These are phyloP conservation scores for Apophysomyces trapeziformis DNA, from an alignment of 371 early-diverging fungal species.

Conservation along the genomic window DNA sequence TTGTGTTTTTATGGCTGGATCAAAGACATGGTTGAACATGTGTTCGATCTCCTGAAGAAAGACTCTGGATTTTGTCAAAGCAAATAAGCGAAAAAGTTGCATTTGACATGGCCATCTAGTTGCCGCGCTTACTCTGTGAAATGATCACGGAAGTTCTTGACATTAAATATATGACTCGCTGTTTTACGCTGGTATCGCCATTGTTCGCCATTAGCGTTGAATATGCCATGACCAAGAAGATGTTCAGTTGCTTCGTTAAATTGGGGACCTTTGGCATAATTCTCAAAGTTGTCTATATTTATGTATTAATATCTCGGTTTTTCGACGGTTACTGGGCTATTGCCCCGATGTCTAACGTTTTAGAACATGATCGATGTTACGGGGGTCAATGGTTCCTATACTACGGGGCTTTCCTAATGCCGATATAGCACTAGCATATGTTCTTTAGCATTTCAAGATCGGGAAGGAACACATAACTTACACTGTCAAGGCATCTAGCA, in stretches of 20 bases:
- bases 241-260: slow-evolving; percentile 36
- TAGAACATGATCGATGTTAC: too few relatives aligned
- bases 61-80: slow-evolving; percentile 19
- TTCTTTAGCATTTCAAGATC: too few relatives aligned
- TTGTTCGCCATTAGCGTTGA: slow-evolving; percentile 62
- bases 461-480: too few relatives aligned
- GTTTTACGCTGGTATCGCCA: slow-evolving; percentile 69
- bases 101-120: neutral
- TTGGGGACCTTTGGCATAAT: slow-evolving; percentile 52
- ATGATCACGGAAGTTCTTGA: slow-evolving; percentile 64
- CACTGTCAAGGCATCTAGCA: too few relatives aligned
- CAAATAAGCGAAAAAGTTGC: neutral
- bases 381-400: too few relatives aligned
- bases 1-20: slow-evolving; percentile 34
- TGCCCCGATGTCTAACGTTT: too few relatives aligned
- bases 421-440: too few relatives aligned
- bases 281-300: too few relatives aligned
- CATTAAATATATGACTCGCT: slow-evolving; percentile 64
- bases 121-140: slow-evolving; percentile 40
- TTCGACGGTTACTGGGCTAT: too few relatives aligned
- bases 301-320: too few relatives aligned
- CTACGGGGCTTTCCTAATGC: too few relatives aligned
- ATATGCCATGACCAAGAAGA: slow-evolving; percentile 70
- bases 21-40: slow-evolving; percentile 33
- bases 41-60: slow-evolving; percentile 39